Conservation (phyloP, 805 yeast species). For the Cyberlindnera japonica region DNA sequence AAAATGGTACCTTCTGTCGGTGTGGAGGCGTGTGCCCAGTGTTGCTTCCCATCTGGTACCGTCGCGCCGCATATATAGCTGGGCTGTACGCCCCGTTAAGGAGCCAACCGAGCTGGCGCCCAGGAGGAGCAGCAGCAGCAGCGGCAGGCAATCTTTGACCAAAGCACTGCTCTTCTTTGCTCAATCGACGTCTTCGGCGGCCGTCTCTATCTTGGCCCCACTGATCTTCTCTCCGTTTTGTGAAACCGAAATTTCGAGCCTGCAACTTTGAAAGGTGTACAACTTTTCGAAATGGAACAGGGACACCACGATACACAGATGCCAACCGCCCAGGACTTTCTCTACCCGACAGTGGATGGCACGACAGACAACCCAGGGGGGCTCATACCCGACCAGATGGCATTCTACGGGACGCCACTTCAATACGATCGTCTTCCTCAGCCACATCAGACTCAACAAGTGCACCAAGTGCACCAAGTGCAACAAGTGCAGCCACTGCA, state of each 20-base stretch:
- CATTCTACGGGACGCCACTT: conserved; percentile 9
- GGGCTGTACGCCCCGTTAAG: not conserved
- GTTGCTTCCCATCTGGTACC: conserved; percentile 4
- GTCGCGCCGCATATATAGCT: not conserved
- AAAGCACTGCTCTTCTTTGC: not conserved
- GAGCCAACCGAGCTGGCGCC: too few species aligned
- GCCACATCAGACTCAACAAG: not conserved
- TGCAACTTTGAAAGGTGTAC: too few species aligned
- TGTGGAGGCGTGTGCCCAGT: not conserved
- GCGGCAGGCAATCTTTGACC: not conserved
- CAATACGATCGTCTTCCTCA: conserved; percentile 3
- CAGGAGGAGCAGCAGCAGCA: too few species aligned
- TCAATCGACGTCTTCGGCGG: too few species aligned
- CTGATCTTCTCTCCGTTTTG: not conserved
- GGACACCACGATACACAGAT: too few species aligned
- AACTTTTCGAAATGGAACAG: too few species aligned
- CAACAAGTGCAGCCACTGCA: too few species aligned
- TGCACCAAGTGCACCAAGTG: not conserved
- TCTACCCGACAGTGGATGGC: conserved; percentile 4
- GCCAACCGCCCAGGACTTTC: conserved; percentile 8
- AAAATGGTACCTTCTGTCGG: not conserved
- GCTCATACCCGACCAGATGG: conserved; percentile 8
- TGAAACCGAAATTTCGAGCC: too few species aligned
- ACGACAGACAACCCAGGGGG: conserved; percentile 6
- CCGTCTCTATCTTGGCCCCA: too few species aligned